phyloP scores from a whole-genome alignment of 2,329 filamentous ascomycete species.

The Xylaria sp. region DNA sequence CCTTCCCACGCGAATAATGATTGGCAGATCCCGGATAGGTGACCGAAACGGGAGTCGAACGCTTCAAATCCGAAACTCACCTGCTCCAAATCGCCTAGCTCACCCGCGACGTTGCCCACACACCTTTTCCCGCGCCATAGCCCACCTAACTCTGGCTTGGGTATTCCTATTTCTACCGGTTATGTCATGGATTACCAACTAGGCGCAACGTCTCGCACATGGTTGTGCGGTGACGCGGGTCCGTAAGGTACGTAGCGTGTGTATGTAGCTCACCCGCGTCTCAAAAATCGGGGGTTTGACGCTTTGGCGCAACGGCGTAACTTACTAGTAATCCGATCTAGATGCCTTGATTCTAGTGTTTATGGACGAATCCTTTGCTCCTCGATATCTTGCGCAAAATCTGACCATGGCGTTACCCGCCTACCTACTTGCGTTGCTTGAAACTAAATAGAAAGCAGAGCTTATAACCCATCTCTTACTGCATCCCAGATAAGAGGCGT shows the following conservation, averaged over 20 bases:
- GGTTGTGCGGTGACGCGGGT: slow-evolving; percentile 9
- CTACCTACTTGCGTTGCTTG: too few relatives aligned
- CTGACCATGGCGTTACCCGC: slow-evolving; percentile 5
- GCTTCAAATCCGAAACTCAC: slow-evolving; percentile 7
- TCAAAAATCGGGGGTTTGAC: background rate
- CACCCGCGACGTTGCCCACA: background rate
- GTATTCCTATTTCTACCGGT: background rate
- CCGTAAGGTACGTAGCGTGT: too few relatives aligned
- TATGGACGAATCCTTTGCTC: background rate
- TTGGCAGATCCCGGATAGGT: background rate
- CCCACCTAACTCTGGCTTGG: too few relatives aligned
- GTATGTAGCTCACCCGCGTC: background rate
- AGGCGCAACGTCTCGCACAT: slow-evolving; percentile 7
- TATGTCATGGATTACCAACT: background rate
- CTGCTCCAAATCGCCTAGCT: slow-evolving; percentile 20
- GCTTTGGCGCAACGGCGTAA: background rate
- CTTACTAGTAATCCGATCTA: too few relatives aligned
- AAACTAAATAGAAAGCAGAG: too few relatives aligned
- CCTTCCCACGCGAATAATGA: slow-evolving; percentile 10
- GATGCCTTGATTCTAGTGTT: background rate
- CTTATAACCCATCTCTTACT: too few relatives aligned
- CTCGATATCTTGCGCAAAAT: slow-evolving; percentile 9
- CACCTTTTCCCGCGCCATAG: too few relatives aligned
- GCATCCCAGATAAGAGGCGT: slow-evolving; percentile 13
- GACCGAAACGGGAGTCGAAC: background rate